These are phyloP conservation scores for Ustilago lituana DNA, from an alignment of 1,284 basidiomycete genomes.

Conservation along the genomic window DNA sequence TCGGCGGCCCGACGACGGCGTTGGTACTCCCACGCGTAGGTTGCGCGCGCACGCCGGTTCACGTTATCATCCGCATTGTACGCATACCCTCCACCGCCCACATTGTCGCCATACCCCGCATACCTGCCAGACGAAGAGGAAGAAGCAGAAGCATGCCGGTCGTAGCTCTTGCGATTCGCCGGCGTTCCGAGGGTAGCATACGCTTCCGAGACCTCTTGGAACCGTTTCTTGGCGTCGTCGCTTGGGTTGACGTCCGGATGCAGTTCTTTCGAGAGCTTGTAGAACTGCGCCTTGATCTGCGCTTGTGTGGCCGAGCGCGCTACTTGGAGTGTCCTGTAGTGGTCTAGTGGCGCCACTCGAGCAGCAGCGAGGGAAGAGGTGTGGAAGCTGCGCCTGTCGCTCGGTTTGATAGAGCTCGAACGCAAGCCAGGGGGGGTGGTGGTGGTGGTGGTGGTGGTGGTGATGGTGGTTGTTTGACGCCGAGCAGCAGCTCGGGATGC, in stretches of 20 bases:
- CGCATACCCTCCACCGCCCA: constrained; percentile 20
- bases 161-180: constrained; percentile 17
- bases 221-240: constrained; percentile 60
- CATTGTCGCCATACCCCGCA: constrained; percentile 24
- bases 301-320: constrained; percentile 49
- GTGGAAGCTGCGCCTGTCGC: constrained; percentile 12
- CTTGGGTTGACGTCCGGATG: constrained; percentile 64
- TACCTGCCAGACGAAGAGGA: neutral
- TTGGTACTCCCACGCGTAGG: constrained; percentile 66
- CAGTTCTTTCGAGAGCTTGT: constrained; percentile 64
- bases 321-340: constrained; percentile 52
- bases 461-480: too few relatives aligned
- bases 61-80: constrained; percentile 50
- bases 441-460: constrained; percentile 1
- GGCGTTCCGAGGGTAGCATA: constrained; percentile 58
- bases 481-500: too few relatives aligned
- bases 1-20: constrained; percentile 22
- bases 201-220: constrained; percentile 65
- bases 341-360: constrained; percentile 5
- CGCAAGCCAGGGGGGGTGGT: neutral
- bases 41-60: constrained; percentile 51
- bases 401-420: neutral
- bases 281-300: constrained; percentile 66
- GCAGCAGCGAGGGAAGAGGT: neutral
- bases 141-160: constrained; percentile 9